A percentile compares a stretch with the other conserved stretches of the same genome.
Evolutionary conservation across 2,329 filamentous ascomycete genomes (phyloP).

Genomic region (Monosporascus sp.): DNA sequence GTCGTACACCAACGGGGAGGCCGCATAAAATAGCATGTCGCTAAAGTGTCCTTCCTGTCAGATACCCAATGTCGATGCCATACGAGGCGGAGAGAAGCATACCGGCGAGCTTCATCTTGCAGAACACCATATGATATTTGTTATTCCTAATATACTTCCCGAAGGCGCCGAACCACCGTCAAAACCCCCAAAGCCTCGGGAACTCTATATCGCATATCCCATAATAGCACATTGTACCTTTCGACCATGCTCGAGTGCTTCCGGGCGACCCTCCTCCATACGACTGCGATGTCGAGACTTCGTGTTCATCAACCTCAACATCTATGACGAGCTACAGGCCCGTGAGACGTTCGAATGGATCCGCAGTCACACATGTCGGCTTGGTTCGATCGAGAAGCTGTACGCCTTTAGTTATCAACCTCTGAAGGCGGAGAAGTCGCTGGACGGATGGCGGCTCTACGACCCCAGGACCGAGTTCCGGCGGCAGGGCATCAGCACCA

Average conservation of each 20-base stretch:
- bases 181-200: slow-evolving; percentile 37
- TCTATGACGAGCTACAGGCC: slow-evolving; percentile 66
- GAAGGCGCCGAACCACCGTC: slow-evolving; percentile 13
- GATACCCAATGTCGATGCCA: slow-evolving; percentile 58
- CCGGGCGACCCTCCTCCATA: slow-evolving; percentile 72
- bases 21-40: slow-evolving; percentile 1
- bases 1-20: too few species aligned
- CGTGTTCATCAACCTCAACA: slow-evolving; percentile 87
- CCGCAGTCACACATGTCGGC: slow-evolving; percentile 70
- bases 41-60: slow-evolving; percentile 18
- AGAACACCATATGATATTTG: slow-evolving; percentile 51
- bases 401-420: slow-evolving; percentile 86
- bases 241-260: slow-evolving; percentile 64
- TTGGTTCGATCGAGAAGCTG: slow-evolving; percentile 79
- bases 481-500: slow-evolving; percentile 79
- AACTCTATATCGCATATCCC: slow-evolving; percentile 92
- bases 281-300: slow-evolving; percentile 90
- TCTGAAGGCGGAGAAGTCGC: slow-evolving; percentile 62
- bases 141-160: slow-evolving; percentile 16
- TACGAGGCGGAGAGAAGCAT: slow-evolving; percentile 52
- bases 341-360: slow-evolving; percentile 86
- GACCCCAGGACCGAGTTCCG: slow-evolving; percentile 80
- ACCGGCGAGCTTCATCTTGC: slow-evolving; percentile 55
- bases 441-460: slow-evolving; percentile 81
- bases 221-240: slow-evolving; percentile 80